Evolutionary conservation across 129 eudicot genomes (phyloP).

Genomic region (Lonicera japonica): DNA sequence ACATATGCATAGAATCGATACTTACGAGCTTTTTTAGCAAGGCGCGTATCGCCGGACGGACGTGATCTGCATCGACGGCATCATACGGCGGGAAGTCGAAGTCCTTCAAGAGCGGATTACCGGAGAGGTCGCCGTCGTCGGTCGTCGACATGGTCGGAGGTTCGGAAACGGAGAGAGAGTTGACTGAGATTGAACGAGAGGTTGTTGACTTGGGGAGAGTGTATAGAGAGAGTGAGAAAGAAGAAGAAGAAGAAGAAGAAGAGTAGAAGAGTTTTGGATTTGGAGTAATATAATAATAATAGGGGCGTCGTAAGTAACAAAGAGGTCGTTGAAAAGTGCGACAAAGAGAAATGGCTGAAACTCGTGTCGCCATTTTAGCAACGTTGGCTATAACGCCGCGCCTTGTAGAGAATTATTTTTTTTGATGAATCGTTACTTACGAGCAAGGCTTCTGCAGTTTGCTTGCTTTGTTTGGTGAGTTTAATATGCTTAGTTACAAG

Average conservation of each 20-base stretch:
- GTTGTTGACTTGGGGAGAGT: constrained; percentile 17
- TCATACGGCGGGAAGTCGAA: constrained; percentile 89
- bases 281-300: no score
- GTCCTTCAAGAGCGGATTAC: constrained; percentile 41
- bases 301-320: no score
- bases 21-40: constrained; percentile 73
- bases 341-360: no score
- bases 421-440: no score
- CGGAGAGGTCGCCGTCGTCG: background rate
- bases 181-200: constrained; percentile 23
- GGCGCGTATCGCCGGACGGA: constrained; percentile 88
- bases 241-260: constrained; percentile 76
- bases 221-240: constrained; percentile 51
- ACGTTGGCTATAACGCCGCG: no score
- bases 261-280: constrained; percentile 55
- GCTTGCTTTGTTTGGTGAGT: no score
- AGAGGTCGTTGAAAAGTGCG: no score
- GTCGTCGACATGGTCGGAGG: background rate
- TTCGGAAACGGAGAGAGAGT: constrained; percentile 30
- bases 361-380: no score
- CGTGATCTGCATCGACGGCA: constrained; percentile 55
- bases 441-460: no score
- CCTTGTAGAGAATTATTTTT: no score
- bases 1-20: background rate
- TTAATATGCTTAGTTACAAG: no score